These are phyloP conservation scores for Flueggea neowawraea DNA, from an alignment of 441 rosid species.

Conservation along the genomic window DNA sequence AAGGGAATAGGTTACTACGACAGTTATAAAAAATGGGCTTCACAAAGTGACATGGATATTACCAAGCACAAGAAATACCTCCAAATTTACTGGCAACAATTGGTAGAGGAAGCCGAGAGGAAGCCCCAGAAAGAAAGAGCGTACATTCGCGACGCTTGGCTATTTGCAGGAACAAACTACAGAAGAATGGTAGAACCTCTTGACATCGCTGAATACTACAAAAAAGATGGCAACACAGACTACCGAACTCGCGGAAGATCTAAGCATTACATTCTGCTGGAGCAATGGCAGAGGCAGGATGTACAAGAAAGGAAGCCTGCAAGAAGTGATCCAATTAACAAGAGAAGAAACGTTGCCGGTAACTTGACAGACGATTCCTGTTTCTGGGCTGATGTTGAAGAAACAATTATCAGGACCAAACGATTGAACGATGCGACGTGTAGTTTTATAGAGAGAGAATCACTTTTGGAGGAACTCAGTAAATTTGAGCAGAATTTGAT, in stretches of 20 bases:
- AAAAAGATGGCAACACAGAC: slow-evolving; percentile 6
- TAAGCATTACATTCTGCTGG: slow-evolving; percentile 37
- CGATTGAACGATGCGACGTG: slow-evolving; percentile 6
- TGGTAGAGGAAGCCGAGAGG: slow-evolving; percentile 43
- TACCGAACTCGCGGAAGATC: slow-evolving; percentile 38
- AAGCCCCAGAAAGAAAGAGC: slow-evolving; percentile 42
- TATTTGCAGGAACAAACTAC: slow-evolving; percentile 39
- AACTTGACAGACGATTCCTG: slow-evolving; percentile 63
- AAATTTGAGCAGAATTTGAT: slow-evolving; percentile 39
- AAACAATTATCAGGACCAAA: slow-evolving; percentile 33
- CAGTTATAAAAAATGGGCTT: slow-evolving; percentile 27
- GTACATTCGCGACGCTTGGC: slow-evolving; percentile 21
- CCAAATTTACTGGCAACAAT: slow-evolving; percentile 34
- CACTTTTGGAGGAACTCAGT: slow-evolving; percentile 8
- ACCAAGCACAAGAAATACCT: slow-evolving; percentile 29
- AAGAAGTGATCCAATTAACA: neutral
- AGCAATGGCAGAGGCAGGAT: slow-evolving; percentile 41
- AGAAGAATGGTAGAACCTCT: slow-evolving; percentile 74
- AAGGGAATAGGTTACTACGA: slow-evolving; percentile 48
- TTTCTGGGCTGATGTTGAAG: slow-evolving; percentile 81
- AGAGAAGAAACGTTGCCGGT: slow-evolving; percentile 20
- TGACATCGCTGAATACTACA: slow-evolving; percentile 54
- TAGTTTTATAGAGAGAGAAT: slow-evolving; percentile 6
- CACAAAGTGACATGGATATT: slow-evolving; percentile 2
- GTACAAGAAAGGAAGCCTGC: neutral